A percentile compares a stretch with the other conserved stretches of the same genome.
These are phyloP conservation scores for Cordyceps militaris DNA, from an alignment of 2,329 filamentous ascomycete genomes.

Conservation along the genomic window DNA sequence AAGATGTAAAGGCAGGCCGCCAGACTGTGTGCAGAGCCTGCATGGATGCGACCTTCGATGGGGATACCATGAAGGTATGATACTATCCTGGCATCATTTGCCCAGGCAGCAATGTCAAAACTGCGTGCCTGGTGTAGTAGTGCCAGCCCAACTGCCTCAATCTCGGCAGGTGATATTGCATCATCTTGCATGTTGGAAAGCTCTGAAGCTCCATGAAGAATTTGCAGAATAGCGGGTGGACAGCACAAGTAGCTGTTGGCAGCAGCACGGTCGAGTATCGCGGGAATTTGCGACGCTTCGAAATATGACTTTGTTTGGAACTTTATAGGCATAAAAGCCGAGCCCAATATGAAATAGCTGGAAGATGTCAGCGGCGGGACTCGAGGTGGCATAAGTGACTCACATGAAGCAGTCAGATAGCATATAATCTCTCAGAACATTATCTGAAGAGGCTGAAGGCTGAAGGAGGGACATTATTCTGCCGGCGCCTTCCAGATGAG, in stretches of 20 bases:
- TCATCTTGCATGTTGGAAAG: slow-evolving; percentile 27
- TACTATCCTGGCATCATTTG: slow-evolving; percentile 28
- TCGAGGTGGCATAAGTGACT: slow-evolving; percentile 14
- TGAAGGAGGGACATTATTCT: slow-evolving; percentile 36
- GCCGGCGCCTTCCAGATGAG: slow-evolving; percentile 39
- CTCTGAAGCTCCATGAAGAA: slow-evolving; percentile 36
- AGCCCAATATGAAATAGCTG: slow-evolving; percentile 40
- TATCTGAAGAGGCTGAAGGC: slow-evolving; percentile 26
- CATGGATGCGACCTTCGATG: slow-evolving; percentile 30
- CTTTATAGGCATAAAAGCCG: slow-evolving; percentile 33
- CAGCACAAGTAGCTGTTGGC: slow-evolving; percentile 42
- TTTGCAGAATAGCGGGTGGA: slow-evolving; percentile 36
- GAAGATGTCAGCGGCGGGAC: background rate
- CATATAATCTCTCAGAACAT: slow-evolving; percentile 36
- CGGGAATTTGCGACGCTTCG: slow-evolving; percentile 29
- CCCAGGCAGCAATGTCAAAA: slow-evolving; percentile 37
- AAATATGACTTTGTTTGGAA: slow-evolving; percentile 28
- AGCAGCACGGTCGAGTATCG: slow-evolving; percentile 33
- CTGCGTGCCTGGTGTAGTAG: slow-evolving; percentile 32
- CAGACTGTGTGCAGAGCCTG: slow-evolving; percentile 37
- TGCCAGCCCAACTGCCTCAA: slow-evolving; percentile 24
- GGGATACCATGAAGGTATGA: slow-evolving; percentile 27
- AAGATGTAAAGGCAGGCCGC: slow-evolving; percentile 41
- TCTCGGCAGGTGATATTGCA: slow-evolving; percentile 22
- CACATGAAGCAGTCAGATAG: slow-evolving; percentile 42